phyloP scores from a whole-genome alignment of 495 filamentous ascomycete genomes.

The Bathelium albidoporum region DNA sequence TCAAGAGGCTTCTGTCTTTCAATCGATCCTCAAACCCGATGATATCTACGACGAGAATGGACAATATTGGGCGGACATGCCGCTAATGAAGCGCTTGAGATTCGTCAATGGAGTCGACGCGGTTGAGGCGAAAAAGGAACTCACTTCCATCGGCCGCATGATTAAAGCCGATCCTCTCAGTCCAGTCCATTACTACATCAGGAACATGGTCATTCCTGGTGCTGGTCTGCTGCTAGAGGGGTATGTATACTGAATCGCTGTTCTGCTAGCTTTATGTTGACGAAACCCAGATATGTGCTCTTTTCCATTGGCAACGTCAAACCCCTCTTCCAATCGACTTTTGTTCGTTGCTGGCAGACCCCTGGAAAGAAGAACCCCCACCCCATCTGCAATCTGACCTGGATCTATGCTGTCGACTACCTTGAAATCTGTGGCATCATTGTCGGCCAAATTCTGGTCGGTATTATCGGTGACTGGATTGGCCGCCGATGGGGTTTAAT shows the following conservation, averaged over 20 bases:
- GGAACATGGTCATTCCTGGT: slow-evolving; percentile 79
- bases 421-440: slow-evolving; percentile 86
- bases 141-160: slow-evolving; percentile 60
- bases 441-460: slow-evolving; percentile 51
- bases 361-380: slow-evolving; percentile 10
- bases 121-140: slow-evolving; percentile 53
- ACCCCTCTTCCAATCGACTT: slow-evolving; percentile 60
- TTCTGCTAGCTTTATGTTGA: neutral
- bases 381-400: slow-evolving; percentile 57
- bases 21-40: slow-evolving; percentile 63
- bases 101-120: slow-evolving; percentile 64
- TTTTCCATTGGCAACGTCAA: slow-evolving; percentile 88
- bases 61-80: slow-evolving; percentile 81
- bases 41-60: slow-evolving; percentile 74
- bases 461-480: slow-evolving; percentile 36
- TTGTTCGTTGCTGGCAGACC: slow-evolving; percentile 62
- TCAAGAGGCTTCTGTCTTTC: slow-evolving; percentile 61
- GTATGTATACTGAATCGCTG: slow-evolving; percentile 24
- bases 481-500: slow-evolving; percentile 87
- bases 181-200: slow-evolving; percentile 71
- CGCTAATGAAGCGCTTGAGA: slow-evolving; percentile 48
- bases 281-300: slow-evolving; percentile 55
- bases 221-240: slow-evolving; percentile 82
- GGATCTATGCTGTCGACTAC: slow-evolving; percentile 70
- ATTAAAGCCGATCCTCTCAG: slow-evolving; percentile 68